Evolutionary conservation across 306 rosid genomes (phyloP), one percentile per base, ranked within the genome.

Genomic region (Biancaea sappan): DNA sequence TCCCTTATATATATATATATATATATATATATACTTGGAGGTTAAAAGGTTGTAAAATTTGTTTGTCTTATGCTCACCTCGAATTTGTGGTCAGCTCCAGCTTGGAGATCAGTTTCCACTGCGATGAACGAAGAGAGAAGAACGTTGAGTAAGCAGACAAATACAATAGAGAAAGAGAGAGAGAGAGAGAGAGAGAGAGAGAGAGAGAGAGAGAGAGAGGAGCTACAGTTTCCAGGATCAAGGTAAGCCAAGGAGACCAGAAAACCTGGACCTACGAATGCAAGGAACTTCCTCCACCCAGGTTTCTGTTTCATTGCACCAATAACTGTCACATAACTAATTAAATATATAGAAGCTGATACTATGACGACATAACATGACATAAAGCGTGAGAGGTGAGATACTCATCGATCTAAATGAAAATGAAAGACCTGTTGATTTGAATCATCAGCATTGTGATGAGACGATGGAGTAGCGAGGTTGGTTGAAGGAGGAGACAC

Each of bases 31-130:
- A 2, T 12, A 41, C 0, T 3, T 14, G 3, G 4, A 41, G 2
- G 13, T 41, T 12, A 41, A 41, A 12, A 41, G 13, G 0, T 14
- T 14, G 6, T 6, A 0, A 29, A 57, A 11, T 29, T 26, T 8
- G 38, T 6, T 14, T 57, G 25, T 31, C 8, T 24, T 54, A 25
- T 90, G n/a, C 11, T 54, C n/a, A 92, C 98, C 96, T 93, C 91
- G 25, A 79, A 93, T 84, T 77, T 40, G 68, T 93, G 93, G 58
- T 74, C 70, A 47, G 96, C 92, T 76, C 96, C 96, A 12, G 98
- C 98, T 83, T 92, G 98, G 37, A 93, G 86, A 84, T 93, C 98
- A 76, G 96, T 93, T 84, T 93, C 95, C 95, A 92, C 96, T 92
- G 87, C 37, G 0, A 22, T 22, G 50, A 11, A 4, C 13, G 13